phyloP scores from a whole-genome alignment of 2,329 filamentous ascomycete genomes.

The Juglanconis juglandina region DNA sequence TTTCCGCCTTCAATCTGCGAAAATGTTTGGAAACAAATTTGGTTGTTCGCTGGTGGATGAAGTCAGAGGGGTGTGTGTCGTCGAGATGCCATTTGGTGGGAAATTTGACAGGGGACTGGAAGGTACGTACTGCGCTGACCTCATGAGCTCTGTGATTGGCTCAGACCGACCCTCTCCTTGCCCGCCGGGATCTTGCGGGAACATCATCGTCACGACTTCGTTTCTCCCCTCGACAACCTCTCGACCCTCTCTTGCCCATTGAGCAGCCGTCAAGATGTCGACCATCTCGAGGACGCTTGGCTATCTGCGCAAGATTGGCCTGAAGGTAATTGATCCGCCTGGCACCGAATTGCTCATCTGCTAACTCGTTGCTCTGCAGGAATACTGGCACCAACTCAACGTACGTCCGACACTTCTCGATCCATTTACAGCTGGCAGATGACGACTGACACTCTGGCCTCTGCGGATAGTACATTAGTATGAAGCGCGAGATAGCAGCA shows the following conservation, averaged over 20 bases:
- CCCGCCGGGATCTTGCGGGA: slow-evolving; percentile 13
- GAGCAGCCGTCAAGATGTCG: slow-evolving; percentile 67
- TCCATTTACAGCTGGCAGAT: slow-evolving; percentile 9
- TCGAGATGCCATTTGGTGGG: background rate
- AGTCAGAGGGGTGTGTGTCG: background rate
- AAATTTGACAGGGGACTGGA: slow-evolving; percentile 18
- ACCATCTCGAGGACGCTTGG: slow-evolving; percentile 80
- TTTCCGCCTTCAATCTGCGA: slow-evolving; percentile 15
- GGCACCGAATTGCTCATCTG: slow-evolving; percentile 9
- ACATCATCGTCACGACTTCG: slow-evolving; percentile 19
- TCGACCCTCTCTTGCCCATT: slow-evolving; percentile 28
- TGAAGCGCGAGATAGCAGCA: background rate
- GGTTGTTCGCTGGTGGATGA: background rate
- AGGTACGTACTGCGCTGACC: slow-evolving; percentile 15
- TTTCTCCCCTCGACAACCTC: slow-evolving; percentile 17
- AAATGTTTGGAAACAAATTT: slow-evolving; percentile 2
- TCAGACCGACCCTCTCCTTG: slow-evolving; percentile 2
- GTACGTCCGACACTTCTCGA: slow-evolving; percentile 54
- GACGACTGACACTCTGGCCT: slow-evolving; percentile 20
- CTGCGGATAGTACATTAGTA: slow-evolving; percentile 54
- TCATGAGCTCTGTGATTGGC: slow-evolving; percentile 24
- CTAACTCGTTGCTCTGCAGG: slow-evolving; percentile 53
- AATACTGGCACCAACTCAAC: slow-evolving; percentile 89
- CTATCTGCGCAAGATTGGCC: slow-evolving; percentile 81
- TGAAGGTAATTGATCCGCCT: slow-evolving; percentile 63